Base-by-base conservation (phyloP, 2,329 filamentous ascomycete species). In the Verruconis gallopava region DNA sequence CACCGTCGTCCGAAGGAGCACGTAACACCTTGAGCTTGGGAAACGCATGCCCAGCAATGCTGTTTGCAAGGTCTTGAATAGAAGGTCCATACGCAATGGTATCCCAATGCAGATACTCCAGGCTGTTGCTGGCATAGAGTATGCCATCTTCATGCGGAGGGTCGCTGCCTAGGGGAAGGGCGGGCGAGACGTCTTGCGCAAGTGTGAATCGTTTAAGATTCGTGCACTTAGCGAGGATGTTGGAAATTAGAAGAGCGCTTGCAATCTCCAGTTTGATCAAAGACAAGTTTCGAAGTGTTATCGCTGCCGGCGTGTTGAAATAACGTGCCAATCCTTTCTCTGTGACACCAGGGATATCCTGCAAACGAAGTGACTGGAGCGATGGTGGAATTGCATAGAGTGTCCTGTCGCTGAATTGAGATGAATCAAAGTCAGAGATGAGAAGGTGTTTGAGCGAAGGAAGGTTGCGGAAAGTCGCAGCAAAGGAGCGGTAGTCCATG, bases 1-100 rank as follows among this genome's bases (percentile, higher is more conserved):
- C 82, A 4, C 82, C 72, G 1, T 79, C 72, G 48, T 88, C 82
- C 44, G 75, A 75, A 1, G 80, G 82, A 0, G 75, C 67, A 42
- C 81, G 73, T 14, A 86, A 60, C 1, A 55, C 62, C 6, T 62
- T 64, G 6, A 88, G 66, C 0, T 61, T 55, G 0, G 82, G 81
- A 51, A 88, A 83, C 0, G 75, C 75, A 3, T 63, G 62, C 1
- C 71, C 68, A 4, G 59, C 58, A 48, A 86, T 81, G 51, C 75
- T 76, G 44, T 67, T 66, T 1, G 79, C 75, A 5, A 86, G 66
- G 37, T 81, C 73, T 4, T 69, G 65, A 39, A 81, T 78, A 1
- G 79, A 75, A 4, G 63, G 55, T 11, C 65, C 62, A 25, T 67
- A 63, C 32, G 68, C 62, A 20, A 73, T 71, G 19, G 84, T 70